These are phyloP conservation scores for Panellus pusillus DNA, from an alignment of 768 basidiomycete genomes.

Conservation along the genomic window DNA sequence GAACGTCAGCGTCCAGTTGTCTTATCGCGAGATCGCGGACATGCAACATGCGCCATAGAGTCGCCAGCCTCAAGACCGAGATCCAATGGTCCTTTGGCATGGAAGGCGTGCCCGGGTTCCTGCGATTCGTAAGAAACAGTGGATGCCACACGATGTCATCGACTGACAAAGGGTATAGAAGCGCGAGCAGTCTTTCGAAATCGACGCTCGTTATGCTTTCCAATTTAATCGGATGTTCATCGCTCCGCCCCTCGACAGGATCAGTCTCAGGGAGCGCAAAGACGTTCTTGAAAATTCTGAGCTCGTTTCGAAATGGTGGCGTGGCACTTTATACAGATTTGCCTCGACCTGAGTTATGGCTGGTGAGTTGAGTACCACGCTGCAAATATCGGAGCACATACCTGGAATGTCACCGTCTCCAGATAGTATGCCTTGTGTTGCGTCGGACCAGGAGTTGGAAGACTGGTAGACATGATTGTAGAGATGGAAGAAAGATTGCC, in stretches of 20 bases:
- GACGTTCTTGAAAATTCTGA: not conserved
- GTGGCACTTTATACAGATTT: not conserved
- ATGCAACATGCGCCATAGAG: not conserved
- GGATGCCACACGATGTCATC: not conserved
- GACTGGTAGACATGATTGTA: not conserved
- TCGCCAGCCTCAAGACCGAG: not conserved
- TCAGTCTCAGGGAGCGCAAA: not conserved
- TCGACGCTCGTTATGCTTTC: no score
- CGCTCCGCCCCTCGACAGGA: no score
- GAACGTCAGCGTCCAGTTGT: not conserved
- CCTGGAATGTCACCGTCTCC: not conserved
- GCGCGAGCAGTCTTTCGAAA: no score
- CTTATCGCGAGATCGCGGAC: conserved; percentile 1
- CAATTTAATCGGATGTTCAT: no score
- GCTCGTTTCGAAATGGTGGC: not conserved
- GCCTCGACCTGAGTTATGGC: not conserved
- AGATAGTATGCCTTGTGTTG: not conserved
- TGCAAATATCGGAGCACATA: not conserved
- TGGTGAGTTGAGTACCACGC: not conserved
- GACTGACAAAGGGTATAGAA: no score
- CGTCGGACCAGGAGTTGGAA: not conserved
- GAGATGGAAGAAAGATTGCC: no score
- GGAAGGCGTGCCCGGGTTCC: not conserved
- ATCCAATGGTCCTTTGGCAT: conserved; percentile 6
- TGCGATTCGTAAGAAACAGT: not conserved